Percentiles rank a stretch among this genome's conserved stretches.
Evolutionary conservation across 306 rosid species (phyloP).

Genomic region (Sphenostylis stenocarpa): DNA sequence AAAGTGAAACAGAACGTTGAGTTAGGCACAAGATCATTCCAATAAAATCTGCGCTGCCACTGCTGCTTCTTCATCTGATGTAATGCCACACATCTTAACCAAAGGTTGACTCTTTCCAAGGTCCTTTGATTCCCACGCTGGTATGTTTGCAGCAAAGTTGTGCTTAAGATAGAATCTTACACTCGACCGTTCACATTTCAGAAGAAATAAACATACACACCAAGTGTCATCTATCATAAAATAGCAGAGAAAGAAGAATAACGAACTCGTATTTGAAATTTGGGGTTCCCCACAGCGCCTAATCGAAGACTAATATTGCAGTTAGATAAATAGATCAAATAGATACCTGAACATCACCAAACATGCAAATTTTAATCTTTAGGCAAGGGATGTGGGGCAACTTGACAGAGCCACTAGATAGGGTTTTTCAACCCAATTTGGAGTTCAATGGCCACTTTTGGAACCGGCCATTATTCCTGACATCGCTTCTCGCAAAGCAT

Average conservation of each 20-base stretch:
- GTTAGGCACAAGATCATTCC: constrained; percentile 94
- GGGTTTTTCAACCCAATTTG: constrained; percentile 34
- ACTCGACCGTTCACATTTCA: constrained; percentile 16
- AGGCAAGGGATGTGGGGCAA: constrained; percentile 87
- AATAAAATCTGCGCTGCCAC: constrained; percentile 88
- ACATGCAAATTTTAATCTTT: constrained; percentile 56
- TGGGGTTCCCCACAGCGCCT: not conserved
- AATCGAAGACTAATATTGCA: not conserved
- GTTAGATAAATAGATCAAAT: not conserved
- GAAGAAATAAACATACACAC: not conserved
- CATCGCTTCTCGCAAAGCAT: constrained; percentile 68
- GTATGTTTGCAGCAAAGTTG: constrained; percentile 44
- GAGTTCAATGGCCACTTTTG: constrained; percentile 32
- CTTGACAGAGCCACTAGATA: constrained; percentile 81
- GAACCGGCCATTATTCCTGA: constrained; percentile 49
- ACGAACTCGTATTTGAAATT: too few species aligned
- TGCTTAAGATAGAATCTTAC: constrained; percentile 30
- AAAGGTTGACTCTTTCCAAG: constrained; percentile 51
- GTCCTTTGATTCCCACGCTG: constrained; percentile 36
- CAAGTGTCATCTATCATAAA: not conserved
- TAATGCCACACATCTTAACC: constrained; percentile 94
- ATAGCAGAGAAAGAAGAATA: not conserved
- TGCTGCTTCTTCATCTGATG: constrained; percentile 87
- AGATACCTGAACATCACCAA: constrained; percentile 53
- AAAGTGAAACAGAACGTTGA: constrained; percentile 83